A percentile compares a stretch with the other conserved stretches of the same genome.
phyloP scores from a whole-genome alignment of 1,139 yeast species.

The Pichia sp. region DNA sequence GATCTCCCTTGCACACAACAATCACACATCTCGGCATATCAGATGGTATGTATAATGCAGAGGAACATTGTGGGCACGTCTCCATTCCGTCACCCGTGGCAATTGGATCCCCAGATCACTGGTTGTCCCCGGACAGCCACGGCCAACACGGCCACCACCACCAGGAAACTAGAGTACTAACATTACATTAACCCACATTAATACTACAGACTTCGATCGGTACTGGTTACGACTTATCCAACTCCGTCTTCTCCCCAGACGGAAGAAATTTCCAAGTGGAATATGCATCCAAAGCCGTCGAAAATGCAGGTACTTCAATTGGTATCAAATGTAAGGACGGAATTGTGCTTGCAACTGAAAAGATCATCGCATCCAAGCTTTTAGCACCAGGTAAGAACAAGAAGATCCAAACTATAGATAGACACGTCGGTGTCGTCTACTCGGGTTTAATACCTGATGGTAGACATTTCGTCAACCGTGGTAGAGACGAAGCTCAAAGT shows the following conservation, averaged over 20 bases:
- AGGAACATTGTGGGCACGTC: too few species aligned
- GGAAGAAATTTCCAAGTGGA: conserved; percentile 99
- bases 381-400: conserved; percentile 87
- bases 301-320: conserved; percentile 93
- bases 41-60: conserved; percentile 11
- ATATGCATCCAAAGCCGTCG: conserved; percentile 97
- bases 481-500: conserved; percentile 85
- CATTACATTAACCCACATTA: neutral
- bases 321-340: conserved; percentile 95
- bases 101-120: too few species aligned
- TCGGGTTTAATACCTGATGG: conserved; percentile 98
- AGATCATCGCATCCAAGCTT: conserved; percentile 80
- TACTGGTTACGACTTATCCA: conserved; percentile 95
- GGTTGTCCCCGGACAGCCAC: too few species aligned
- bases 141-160: too few species aligned
- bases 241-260: conserved; percentile 78
- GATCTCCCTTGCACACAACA: too few species aligned
- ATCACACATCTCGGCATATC: too few species aligned
- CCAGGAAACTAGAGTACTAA: conserved; percentile 7
- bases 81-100: too few species aligned
- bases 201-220: conserved; percentile 77
- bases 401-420: conserved; percentile 89
- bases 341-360: conserved; percentile 94
- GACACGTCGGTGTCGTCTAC: conserved; percentile 91
- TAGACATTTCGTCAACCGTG: conserved; percentile 87